phyloP scores from a whole-genome alignment of 2,329 filamentous ascomycete genomes.

The Esteya vermicola region DNA sequence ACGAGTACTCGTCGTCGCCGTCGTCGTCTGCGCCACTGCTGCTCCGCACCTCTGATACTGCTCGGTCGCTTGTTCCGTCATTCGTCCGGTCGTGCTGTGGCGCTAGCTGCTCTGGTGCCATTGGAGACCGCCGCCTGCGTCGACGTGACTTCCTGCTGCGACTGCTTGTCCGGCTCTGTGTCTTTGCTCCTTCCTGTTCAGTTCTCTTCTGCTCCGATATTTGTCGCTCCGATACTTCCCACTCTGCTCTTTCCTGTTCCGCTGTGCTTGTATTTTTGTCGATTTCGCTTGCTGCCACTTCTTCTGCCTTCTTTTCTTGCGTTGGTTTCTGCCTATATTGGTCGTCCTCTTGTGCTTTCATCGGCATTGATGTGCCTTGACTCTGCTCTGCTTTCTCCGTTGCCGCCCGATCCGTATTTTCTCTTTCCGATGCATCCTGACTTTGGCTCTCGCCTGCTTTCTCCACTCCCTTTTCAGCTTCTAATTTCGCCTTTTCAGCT shows the following conservation, averaged over 20 bases:
- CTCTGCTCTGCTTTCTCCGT: too few relatives aligned
- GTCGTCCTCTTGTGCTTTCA: too few relatives aligned
- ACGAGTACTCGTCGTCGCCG: conserved; percentile 2
- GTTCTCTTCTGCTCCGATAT: neutral
- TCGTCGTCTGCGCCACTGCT: neutral
- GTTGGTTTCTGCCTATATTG: neutral
- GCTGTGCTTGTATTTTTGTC: neutral
- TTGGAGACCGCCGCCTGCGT: neutral
- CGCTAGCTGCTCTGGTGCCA: neutral
- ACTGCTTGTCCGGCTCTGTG: neutral
- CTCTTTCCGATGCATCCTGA: neutral
- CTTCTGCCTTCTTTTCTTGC: neutral
- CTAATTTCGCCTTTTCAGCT: neutral
- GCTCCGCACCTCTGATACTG: neutral
- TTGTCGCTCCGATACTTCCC: neutral
- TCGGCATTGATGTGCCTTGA: too few relatives aligned
- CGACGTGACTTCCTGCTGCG: neutral
- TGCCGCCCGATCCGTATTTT: neutral
- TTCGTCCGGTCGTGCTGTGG: neutral
- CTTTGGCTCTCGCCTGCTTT: neutral
- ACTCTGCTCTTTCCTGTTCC: neutral
- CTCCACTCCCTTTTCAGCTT: neutral
- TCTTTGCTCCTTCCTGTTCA: neutral
- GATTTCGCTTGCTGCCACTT: neutral
- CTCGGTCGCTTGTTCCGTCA: neutral